Evolutionary conservation across 768 basidiomycete species (phyloP).

Genomic region (Pholiota conissans): DNA sequence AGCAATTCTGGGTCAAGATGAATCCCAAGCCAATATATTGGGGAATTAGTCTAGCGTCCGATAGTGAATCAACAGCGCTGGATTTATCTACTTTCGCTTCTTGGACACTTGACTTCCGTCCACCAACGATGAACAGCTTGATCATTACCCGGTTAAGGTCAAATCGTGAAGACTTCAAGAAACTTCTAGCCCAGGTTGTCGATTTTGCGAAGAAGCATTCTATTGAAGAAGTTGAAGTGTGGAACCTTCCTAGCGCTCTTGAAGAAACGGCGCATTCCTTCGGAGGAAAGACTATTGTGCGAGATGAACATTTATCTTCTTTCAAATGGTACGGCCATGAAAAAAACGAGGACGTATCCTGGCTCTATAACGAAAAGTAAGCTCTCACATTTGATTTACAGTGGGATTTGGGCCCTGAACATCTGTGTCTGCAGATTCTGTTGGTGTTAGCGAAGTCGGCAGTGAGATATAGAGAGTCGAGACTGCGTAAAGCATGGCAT

Average conservation of each 20-base stretch:
- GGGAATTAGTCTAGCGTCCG: constrained; percentile 4
- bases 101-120: constrained; percentile 25
- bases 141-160: constrained; percentile 28
- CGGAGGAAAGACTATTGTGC: constrained; percentile 27
- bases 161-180: constrained; percentile 25
- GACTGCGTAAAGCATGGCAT: no score
- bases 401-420: no score
- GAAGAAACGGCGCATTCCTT: constrained; percentile 15
- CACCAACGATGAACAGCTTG: constrained; percentile 13
- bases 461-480: neutral
- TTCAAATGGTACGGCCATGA: constrained; percentile 44
- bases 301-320: constrained; percentile 38
- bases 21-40: constrained; percentile 10
- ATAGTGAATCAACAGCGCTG: neutral
- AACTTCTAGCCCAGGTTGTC: constrained; percentile 31
- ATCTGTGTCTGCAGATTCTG: neutral
- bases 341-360: constrained; percentile 11
- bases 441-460: constrained; percentile 4
- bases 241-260: constrained; percentile 36
- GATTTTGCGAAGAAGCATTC: constrained; percentile 23
- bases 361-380: constrained; percentile 27
- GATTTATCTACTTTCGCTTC: constrained; percentile 22
- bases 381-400: neutral
- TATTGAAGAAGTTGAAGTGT: constrained; percentile 41
- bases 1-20: constrained; percentile 18